A percentile compares a stretch with the other conserved stretches of the same genome.
These are phyloP conservation scores for Pilatotrama ljubarskyi DNA, from an alignment of 768 basidiomycete species.

Conservation along the genomic window DNA sequence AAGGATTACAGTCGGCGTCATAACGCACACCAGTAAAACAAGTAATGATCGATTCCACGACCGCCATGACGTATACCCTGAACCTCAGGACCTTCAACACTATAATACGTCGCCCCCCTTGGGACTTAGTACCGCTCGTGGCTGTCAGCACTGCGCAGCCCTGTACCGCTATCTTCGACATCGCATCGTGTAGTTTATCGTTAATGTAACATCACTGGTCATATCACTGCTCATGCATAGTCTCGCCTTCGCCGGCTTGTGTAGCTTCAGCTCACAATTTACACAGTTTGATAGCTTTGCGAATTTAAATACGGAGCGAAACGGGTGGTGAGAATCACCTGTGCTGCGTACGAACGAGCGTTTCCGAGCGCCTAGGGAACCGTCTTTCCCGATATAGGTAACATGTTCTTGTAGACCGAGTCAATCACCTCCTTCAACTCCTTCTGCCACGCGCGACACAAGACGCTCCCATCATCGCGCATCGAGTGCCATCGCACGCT, in stretches of 20 bases:
- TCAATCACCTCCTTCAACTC: constrained; percentile 12
- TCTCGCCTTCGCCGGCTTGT: no score
- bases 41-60: neutral
- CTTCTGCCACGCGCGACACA: constrained; percentile 12
- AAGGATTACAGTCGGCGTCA: neutral
- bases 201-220: neutral
- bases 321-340: no score
- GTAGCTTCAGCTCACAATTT: neutral
- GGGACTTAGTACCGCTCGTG: neutral
- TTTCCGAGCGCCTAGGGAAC: neutral
- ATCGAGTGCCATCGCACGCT: constrained; percentile 2
- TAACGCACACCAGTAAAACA: neutral
- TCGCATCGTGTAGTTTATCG: neutral
- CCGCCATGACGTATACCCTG: constrained; percentile 14
- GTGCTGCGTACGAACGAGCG: no score
- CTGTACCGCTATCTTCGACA: neutral
- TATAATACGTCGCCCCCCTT: constrained; percentile 1
- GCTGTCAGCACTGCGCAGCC: no score
- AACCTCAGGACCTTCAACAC: neutral
- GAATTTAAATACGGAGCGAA: no score
- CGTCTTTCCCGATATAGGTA: constrained; percentile 8
- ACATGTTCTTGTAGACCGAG: constrained; percentile 10
- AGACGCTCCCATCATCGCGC: constrained; percentile 1
- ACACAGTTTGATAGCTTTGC: no score
- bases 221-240: no score